A percentile compares a stretch with the other conserved stretches of the same genome.
phyloP scores from a whole-genome alignment of 805 yeast species.

The Saccharomycopsis amapae region DNA sequence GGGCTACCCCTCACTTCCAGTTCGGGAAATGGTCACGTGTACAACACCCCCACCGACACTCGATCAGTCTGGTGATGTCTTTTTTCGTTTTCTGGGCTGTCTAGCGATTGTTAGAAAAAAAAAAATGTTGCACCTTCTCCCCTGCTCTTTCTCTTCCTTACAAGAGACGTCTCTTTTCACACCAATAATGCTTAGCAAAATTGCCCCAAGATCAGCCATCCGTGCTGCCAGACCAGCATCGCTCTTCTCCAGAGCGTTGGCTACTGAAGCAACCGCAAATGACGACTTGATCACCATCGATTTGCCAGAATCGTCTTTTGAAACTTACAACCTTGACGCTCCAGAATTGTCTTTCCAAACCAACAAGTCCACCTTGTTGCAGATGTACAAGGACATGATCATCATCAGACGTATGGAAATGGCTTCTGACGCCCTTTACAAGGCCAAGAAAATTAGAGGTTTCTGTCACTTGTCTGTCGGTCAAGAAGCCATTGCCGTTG shows the following conservation, averaged over 20 bases:
- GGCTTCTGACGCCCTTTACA: constrained; percentile 97
- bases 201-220: constrained; percentile 24
- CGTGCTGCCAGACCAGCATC: constrained; percentile 21
- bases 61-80: too few species aligned
- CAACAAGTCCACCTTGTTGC: constrained; percentile 68
- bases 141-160: too few species aligned
- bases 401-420: constrained; percentile 95
- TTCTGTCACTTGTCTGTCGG: constrained; percentile 98
- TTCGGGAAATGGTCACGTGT: too few species aligned
- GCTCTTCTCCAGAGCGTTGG: constrained; percentile 26
- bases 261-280: constrained; percentile 26
- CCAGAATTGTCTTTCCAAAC: constrained; percentile 73
- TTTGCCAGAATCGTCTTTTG: constrained; percentile 77
- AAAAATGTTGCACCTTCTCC: too few species aligned
- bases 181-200: constrained; percentile 11
- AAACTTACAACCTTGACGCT: constrained; percentile 70
- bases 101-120: too few species aligned
- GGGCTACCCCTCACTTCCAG: too few species aligned
- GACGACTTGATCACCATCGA: constrained; percentile 40
- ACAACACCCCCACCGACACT: too few species aligned
- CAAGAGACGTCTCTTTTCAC: too few species aligned
- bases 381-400: constrained; percentile 96
- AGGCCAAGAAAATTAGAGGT: constrained; percentile 97
- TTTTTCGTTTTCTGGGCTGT: too few species aligned
- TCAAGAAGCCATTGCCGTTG: constrained; percentile 98